phyloP scores from a whole-genome alignment of 441 rosid genomes.

The Populus tomentosa region DNA sequence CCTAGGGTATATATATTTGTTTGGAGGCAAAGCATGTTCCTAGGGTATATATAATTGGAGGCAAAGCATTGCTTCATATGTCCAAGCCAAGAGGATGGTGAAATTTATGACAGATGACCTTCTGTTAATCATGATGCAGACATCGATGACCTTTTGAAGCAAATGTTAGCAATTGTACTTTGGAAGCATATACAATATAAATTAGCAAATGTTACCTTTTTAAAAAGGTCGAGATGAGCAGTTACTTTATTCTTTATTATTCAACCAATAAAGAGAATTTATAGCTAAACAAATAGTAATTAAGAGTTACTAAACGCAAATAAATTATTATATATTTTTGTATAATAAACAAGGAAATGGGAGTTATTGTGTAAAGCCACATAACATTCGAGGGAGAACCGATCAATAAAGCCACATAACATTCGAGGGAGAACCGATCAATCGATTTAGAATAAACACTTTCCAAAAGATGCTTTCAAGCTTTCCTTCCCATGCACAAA shows the following conservation, averaged over 20 bases:
- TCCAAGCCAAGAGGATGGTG: slow-evolving; percentile 96
- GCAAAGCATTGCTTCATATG: slow-evolving; percentile 92
- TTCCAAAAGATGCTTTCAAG: slow-evolving; percentile 21
- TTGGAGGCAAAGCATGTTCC: no score
- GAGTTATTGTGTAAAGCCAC: neutral
- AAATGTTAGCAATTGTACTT: slow-evolving; percentile 15
- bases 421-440: neutral
- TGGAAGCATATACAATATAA: no score
- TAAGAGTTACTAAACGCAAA: no score
- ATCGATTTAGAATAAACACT: neutral
- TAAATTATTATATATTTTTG: no score
- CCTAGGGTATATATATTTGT: no score
- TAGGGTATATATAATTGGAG: slow-evolving; percentile 92
- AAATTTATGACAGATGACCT: slow-evolving; percentile 81
- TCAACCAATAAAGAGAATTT: no score
- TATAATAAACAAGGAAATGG: neutral
- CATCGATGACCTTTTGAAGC: slow-evolving; percentile 87
- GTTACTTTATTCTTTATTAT: no score
- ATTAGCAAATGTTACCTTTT: no score
- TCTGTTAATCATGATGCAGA: slow-evolving; percentile 81
- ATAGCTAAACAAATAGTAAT: no score
- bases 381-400: no score
- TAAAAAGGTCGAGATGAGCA: no score
- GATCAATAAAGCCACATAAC: no score
- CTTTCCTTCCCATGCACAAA: slow-evolving; percentile 8